Percentiles rank a stretch among this genome's conserved stretches.
Conservation (phyloP, 192 early-diverging fungal species). For the Coemansia furcata region DNA sequence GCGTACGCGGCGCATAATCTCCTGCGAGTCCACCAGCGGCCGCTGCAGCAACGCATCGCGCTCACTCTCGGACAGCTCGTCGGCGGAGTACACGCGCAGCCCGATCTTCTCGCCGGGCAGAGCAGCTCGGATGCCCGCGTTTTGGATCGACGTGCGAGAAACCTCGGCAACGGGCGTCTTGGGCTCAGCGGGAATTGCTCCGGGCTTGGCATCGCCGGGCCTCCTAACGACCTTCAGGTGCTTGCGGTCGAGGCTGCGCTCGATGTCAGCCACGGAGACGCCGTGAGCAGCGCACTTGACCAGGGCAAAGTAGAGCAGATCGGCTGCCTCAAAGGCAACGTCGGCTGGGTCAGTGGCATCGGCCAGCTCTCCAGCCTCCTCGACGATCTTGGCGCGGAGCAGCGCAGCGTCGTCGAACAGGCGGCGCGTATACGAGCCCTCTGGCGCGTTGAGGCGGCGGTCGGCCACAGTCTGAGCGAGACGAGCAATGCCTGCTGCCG, state of each 20-base stretch:
- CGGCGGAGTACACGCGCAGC: conserved; percentile 69
- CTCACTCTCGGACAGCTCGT: conserved; percentile 53
- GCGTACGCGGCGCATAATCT: conserved; percentile 81
- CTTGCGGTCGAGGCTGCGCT: conserved; percentile 78
- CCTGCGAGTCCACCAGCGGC: conserved; percentile 88
- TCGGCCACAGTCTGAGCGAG: conserved; percentile 67
- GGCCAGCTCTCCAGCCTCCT: conserved; percentile 92
- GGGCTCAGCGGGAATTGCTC: neutral
- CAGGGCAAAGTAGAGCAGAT: conserved; percentile 94
- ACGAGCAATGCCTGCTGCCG: conserved; percentile 67
- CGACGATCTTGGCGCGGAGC: conserved; percentile 89
- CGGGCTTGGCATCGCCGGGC: conserved; percentile 91
- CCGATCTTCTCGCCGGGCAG: conserved; percentile 60
- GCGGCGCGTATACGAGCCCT: conserved; percentile 87
- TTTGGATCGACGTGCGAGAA: conserved; percentile 41
- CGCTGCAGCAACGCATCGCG: conserved; percentile 70
- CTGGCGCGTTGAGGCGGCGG: conserved; percentile 72
- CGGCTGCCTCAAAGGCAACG: conserved; percentile 94
- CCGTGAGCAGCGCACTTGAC: conserved; percentile 80
- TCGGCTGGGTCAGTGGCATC: conserved; percentile 72
- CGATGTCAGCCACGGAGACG: conserved; percentile 82
- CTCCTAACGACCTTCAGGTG: conserved; percentile 83
- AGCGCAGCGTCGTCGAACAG: conserved; percentile 82
- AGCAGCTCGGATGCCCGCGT: conserved; percentile 22
- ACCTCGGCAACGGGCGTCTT: conserved; percentile 6